Base-by-base conservation (phyloP, 2,329 filamentous ascomycete genomes). In the Septoria linicola region DNA sequence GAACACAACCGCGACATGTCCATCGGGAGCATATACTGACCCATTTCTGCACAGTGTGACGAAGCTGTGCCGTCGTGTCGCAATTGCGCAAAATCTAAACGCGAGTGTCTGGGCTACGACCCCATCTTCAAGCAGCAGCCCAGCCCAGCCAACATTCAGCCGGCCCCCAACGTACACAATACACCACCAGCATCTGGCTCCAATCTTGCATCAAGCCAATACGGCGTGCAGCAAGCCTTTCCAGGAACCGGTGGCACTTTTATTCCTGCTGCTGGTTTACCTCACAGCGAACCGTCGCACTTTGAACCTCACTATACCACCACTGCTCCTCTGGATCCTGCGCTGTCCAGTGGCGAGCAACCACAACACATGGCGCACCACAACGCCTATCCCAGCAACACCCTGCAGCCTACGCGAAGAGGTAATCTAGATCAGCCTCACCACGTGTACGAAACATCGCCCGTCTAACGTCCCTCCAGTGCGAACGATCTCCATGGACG, bases 41-140 rank as follows among this genome's bases (percentile, higher is more conserved):
- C 30, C 17, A 13, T 39, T 19, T 21, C 11, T 25, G 4, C 57
- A 57, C 70, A 96, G 93, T 99, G 93, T 75, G 93, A 97, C 81
- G 93, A 99, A 78, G 84, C 83, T 55, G 90, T 96, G 71, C 93
- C 93, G 17, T 84, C 86, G 54, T 99, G 93, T 77, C 85, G 89
- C 73, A 89, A 93, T 68, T 93, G 88, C 74, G 85, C 86, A 67
- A 93, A 93, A 71, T 90, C 87, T 61, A 93, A 92, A 73, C 87
- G 88, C 66, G 88, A 92, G 64, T 93, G 88, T 66, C 69, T 90
- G 41, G 88, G 88, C 49, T 93, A 93, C 80, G 88, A 93, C 66
- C 88, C 88, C 31, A 88, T 92, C 65, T 93, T 92, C 75, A 88
- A 89, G 72, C 81, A 85, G 57, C 82, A 85, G 63, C 73, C 80